These are phyloP conservation scores for Trebouxia sp. DNA, from an alignment of 139 green algal genomes.

Conservation along the genomic window DNA sequence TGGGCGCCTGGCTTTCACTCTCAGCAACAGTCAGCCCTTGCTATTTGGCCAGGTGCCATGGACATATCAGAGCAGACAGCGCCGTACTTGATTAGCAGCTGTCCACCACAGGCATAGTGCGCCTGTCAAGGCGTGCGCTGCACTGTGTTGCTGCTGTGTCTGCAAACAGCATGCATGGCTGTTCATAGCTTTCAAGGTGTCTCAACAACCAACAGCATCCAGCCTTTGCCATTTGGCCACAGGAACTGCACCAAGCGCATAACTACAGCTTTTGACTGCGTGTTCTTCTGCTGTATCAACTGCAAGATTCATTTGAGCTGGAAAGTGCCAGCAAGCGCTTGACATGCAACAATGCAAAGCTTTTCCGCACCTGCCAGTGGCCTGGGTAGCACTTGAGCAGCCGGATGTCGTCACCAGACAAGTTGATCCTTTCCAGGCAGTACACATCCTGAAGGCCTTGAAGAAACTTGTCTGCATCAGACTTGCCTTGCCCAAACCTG, in stretches of 20 bases:
- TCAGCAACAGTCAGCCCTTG: constrained; percentile 23
- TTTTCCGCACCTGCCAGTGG: constrained; percentile 60
- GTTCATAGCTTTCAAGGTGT: too few relatives aligned
- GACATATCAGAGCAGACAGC: constrained; percentile 38
- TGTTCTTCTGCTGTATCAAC: background rate
- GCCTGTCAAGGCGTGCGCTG: too few relatives aligned
- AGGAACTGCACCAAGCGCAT: too few relatives aligned
- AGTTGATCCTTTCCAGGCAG: constrained; percentile 55
- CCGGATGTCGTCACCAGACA: constrained; percentile 61
- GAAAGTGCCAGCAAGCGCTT: background rate
- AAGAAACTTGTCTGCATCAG: constrained; percentile 59
- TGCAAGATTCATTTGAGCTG: background rate
- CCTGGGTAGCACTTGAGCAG: constrained; percentile 64
- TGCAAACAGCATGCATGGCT: too few relatives aligned
- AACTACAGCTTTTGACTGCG: background rate
- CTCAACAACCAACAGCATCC: constrained; percentile 39
- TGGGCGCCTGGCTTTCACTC: constrained; percentile 41
- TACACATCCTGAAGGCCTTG: constrained; percentile 61
- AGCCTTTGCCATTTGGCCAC: constrained; percentile 1
- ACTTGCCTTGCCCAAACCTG: constrained; percentile 54
- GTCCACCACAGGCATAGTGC: too few relatives aligned
- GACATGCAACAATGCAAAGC: background rate
- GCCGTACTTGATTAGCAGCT: too few relatives aligned
- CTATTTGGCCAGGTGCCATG: constrained; percentile 41
- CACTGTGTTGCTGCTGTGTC: too few relatives aligned